Evolutionary conservation across 1,284 basidiomycete species (phyloP), one percentile per base, ranked within the genome.

Genomic region (Fomitopsis betulina): DNA sequence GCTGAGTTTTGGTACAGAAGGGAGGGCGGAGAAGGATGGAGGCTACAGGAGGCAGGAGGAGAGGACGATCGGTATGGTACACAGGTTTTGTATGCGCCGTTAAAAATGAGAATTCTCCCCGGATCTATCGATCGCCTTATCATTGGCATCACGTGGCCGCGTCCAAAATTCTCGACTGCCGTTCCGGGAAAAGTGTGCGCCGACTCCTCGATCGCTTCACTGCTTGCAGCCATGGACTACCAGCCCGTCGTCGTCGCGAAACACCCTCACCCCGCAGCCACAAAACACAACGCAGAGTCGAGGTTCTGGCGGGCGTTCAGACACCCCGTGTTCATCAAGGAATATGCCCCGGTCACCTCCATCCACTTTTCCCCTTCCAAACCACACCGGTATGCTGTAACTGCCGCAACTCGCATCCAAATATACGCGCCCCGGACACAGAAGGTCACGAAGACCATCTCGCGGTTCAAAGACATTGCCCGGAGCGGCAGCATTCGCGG

Each of bases 381-480:
- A 72, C 95, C 94, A 10, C 93, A 98, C 70, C 82, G 91, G 67
- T 98, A 96, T 78, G 96, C 95, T 17, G 95, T 98, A 53, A 98
- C 95, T 32, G 91, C 95, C 1, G 95, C 94, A 0, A 93, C 95
- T 0, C 82, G 96, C 60, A 89, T 99, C 1, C 93, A 99, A 73
- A 92, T 99, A 70, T 98, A 98, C 74, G 94, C 94, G 17, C 94
- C 95, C 35, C 87, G 93, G 60, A 98, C 96, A 8, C 93, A 96
- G 72, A 94, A 96, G 72, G 87, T 98, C 42, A 91, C 89, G 17
- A 99, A 99, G 79, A 97, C 94, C 0, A 95, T 99, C 60, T 91
- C 94, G 30, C 80, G 97, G 35, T 99, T 99, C 78, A 97, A 97
- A 73, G 96, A 98, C 69, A 90, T 96, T 33, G 96, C 96, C 1